Conservation (phyloP, 352 stramenopile genomes). For the Globisporangium camurandrum region DNA sequence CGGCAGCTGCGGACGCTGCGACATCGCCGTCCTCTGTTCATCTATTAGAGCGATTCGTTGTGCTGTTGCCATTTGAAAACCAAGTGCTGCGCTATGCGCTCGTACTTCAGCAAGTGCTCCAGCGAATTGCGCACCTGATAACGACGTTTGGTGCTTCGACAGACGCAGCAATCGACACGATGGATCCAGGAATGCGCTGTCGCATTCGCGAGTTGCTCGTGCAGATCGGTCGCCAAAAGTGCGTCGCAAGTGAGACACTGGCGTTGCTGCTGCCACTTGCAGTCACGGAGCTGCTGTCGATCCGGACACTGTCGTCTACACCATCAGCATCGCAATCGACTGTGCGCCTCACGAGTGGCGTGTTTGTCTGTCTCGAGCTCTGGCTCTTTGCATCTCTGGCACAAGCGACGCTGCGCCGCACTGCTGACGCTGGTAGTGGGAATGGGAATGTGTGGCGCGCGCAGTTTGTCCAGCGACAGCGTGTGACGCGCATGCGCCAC, state of each 20-base stretch:
- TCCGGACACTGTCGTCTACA: neutral
- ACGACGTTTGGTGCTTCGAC: neutral
- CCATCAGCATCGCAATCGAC: neutral
- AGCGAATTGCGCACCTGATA: neutral
- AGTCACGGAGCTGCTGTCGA: constrained; percentile 3
- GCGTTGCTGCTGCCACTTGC: constrained; percentile 6
- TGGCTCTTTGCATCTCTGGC: constrained; percentile 6
- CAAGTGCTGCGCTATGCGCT: constrained; percentile 4
- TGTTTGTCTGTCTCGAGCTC: constrained; percentile 10
- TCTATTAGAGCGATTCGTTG: too few species aligned
- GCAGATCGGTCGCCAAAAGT: constrained; percentile 2
- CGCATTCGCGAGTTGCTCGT: constrained; percentile 1
- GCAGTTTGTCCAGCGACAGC: constrained; percentile 2
- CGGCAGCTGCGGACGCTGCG: neutral
- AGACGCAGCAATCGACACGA: neutral
- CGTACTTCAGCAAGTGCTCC: constrained; percentile 9
- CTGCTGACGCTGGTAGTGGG: neutral
- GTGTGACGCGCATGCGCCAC: constrained; percentile 3
- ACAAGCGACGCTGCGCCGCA: constrained; percentile 2
- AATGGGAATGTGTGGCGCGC: constrained; percentile 1
- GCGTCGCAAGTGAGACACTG: neutral
- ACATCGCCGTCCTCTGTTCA: too few species aligned
- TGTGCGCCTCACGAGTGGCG: constrained; percentile 1
- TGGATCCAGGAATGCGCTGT: neutral
- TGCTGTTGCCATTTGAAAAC: neutral